Evolutionary conservation across 306 rosid genomes (phyloP).

Genomic region (Oxytropis ochrocephala): DNA sequence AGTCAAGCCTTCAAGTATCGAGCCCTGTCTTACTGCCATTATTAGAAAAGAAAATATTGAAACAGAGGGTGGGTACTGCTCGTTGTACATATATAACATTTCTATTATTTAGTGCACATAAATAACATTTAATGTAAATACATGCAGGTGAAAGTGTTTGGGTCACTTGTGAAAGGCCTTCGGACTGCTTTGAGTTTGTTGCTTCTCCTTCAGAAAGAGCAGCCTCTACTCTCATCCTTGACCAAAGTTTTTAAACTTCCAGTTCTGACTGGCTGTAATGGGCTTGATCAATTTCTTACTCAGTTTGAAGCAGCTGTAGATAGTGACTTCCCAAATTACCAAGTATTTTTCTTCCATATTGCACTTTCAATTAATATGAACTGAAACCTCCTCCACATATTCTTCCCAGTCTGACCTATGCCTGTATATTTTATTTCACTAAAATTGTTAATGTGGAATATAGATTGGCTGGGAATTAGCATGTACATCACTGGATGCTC

Average conservation of each 20-base stretch:
- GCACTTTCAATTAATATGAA: neutral
- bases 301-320: conserved; percentile 94
- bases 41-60: conserved; percentile 63
- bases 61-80: conserved; percentile 65
- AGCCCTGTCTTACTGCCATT: conserved; percentile 58
- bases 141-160: conserved; percentile 80
- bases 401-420: neutral
- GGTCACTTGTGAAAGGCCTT: conserved; percentile 82
- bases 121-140: conserved; percentile 14
- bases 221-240: conserved; percentile 37
- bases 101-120: neutral
- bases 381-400: neutral
- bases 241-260: conserved; percentile 58
- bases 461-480: neutral
- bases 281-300: conserved; percentile 71
- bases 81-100: neutral
- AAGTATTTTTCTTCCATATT: conserved; percentile 35
- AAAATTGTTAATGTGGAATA: neutral
- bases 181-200: conserved; percentile 66
- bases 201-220: conserved; percentile 59
- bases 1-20: conserved; percentile 64
- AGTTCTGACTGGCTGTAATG: conserved; percentile 45
- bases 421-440: neutral
- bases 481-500: neutral
- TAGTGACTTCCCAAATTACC: conserved; percentile 80